Percentiles rank a stretch among this genome's conserved stretches.
Conservation (phyloP, 805 yeast species). For the Yarrowia deformans region DNA sequence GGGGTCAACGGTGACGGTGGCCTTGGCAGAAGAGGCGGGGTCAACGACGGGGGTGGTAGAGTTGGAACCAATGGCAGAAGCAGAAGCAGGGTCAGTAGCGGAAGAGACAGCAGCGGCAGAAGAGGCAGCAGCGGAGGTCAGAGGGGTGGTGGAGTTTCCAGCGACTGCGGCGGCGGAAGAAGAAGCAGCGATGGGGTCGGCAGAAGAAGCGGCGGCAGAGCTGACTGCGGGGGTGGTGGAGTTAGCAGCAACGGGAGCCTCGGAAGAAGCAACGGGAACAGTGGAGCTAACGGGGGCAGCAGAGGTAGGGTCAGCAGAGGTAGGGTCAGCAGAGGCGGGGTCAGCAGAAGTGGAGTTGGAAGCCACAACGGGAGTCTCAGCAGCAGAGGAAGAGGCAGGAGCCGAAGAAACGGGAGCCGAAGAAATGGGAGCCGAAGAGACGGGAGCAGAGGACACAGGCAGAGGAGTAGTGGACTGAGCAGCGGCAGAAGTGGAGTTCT, state of each 20-base stretch:
- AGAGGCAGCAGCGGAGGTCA: background rate
- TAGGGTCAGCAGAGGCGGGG: background rate
- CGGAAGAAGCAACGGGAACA: background rate
- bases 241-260: constrained; percentile 1
- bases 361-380: background rate
- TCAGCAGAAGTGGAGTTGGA: background rate
- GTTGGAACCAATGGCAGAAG: background rate
- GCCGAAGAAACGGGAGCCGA: background rate
- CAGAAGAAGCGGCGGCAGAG: background rate
- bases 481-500: background rate
- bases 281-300: background rate
- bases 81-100: background rate
- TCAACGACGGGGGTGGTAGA: background rate
- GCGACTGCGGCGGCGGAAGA: background rate
- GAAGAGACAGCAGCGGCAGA: background rate
- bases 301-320: background rate
- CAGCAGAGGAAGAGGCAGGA: background rate
- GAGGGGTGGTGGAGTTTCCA: background rate
- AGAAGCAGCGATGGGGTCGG: background rate
- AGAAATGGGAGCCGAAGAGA: background rate
- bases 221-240: background rate
- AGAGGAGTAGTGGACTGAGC: background rate
- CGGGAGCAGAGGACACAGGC: background rate
- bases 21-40: background rate
- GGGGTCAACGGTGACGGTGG: background rate